Percentiles rank a stretch among this genome's conserved stretches.
Conservation (phyloP, 2,329 filamentous ascomycete genomes). For the Penicillium rolfsii region DNA sequence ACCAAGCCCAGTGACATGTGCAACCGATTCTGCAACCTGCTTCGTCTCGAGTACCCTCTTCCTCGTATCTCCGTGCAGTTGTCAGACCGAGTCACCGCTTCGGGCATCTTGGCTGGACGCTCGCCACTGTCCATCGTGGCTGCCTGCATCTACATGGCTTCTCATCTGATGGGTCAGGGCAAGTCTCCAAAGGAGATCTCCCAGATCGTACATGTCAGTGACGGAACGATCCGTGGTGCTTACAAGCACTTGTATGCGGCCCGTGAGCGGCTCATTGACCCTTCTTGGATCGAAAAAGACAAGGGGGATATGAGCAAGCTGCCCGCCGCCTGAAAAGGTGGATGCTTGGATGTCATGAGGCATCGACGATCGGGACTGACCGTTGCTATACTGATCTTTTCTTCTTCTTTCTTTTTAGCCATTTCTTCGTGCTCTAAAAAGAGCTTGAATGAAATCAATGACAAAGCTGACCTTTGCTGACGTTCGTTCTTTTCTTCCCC, state of each 20-base stretch:
- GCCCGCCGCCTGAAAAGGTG: conserved; percentile 54
- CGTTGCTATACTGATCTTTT: not conserved
- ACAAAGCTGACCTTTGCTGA: not conserved
- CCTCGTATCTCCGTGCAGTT: conserved; percentile 79
- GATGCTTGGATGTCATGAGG: not conserved
- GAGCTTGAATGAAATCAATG: not conserved
- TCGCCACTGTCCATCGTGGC: conserved; percentile 93
- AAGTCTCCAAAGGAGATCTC: conserved; percentile 87
- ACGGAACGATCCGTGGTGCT: conserved; percentile 93
- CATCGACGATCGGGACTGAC: not conserved
- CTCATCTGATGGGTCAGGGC: conserved; percentile 77
- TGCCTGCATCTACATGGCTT: conserved; percentile 95
- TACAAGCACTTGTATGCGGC: conserved; percentile 85
- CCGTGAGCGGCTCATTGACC: conserved; percentile 72
- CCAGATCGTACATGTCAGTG: conserved; percentile 81
- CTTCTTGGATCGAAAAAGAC: conserved; percentile 73
- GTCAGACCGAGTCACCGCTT: conserved; percentile 74
- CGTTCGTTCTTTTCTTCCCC: not conserved
- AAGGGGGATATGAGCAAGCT: conserved; percentile 72
- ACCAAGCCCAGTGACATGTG: conserved; percentile 84
- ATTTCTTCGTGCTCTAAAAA: not conserved
- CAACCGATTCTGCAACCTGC: conserved; percentile 83
- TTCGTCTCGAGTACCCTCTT: conserved; percentile 74
- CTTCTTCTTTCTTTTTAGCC: not conserved
- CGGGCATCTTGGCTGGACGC: conserved; percentile 83